Evolutionary conservation across 768 basidiomycete species (phyloP), one percentile per base, ranked within the genome.

Genomic region (Hydnum rufescens): DNA sequence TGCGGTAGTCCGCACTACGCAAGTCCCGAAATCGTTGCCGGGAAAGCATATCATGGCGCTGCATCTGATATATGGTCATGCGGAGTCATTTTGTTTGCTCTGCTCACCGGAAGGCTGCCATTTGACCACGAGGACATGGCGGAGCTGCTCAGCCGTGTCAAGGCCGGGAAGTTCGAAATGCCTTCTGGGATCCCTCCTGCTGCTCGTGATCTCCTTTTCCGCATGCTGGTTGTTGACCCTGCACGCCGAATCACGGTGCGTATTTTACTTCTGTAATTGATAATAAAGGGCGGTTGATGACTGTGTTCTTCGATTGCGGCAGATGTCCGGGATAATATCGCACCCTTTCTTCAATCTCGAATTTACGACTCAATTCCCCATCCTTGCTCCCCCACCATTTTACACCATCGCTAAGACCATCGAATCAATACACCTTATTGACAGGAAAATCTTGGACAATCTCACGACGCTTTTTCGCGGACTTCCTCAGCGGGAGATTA

Each of bases 51-150:
- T 64, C 74, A 88, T 59, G 92, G 90, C 4, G 74, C 79, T 2
- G 72, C 76, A n/a, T 78, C 88, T 19, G 92, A 97, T 65, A 86
- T 92, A 62, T 96, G 92, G 92, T 93, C 89, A 36, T 92, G 90
- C 60, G 92, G 92, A 53, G 77, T 97, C 61, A 89, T 93, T 58
- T 73, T 97, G 52, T 88, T 78, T 59, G 87, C 88, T 19, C 70
- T 97, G n/a, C 71, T 96, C 34, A 76, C 78, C 3, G 88, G 89
- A 4, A 71, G 75, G 42, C 71, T 95, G n/a, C 92, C 92, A 1
- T 96, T 96, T 60, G 89, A 96, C 62, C 82, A 92, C 62, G 84
- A 90, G 58, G 80, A 92, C 60, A 71, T 82, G 47, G 71, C 73
- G 2, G 66, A 72, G 6, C 70, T 97, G n/a, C 71, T 93, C 34